Evolutionary conservation across 1,284 basidiomycete genomes (phyloP), one percentile per base, ranked within the genome.

Genomic region (Takashimella koratensis): DNA sequence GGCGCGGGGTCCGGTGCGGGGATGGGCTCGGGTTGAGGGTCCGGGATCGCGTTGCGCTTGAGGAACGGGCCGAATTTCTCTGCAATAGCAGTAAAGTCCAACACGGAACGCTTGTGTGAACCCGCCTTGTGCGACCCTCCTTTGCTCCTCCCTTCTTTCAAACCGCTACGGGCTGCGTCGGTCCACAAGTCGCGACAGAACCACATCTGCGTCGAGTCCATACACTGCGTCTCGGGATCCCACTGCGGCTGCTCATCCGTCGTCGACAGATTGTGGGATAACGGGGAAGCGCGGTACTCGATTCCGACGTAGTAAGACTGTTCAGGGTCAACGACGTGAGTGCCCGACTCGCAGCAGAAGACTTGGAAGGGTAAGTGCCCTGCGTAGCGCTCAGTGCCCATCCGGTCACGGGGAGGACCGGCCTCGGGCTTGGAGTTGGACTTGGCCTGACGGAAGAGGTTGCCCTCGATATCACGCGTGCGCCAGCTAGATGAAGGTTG

Each of bases 121-220:
- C 30, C 30, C 8, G 10, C 30, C 16, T 36, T 36, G 16, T 36
- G 30, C 8, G 30, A 8, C 8, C 10, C 8, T 8, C 30, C 30
- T 36, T 36, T 36, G 16, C 30, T 59, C 26, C 57, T 65, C n/a
- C 50, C 47, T 21, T 63, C 59, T 54, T 87, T 85, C 24, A 78
- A 64, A 5, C 85, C 86, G 51, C 88, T 86, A 23, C 81, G 79
- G 1, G 92, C 93, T 47, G 86, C 87, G 60, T 83, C 82, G 19
- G 90, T 80, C 93, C 93, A 97, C 41, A 96, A 78, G 73, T 97
- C 93, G 47, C 93, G 79, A 68, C 93, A 97, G 79, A 97, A 96
- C 86, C 89, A 95, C 46, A 91, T 90, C 74, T 97, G 93, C 25
- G 84, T 87, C 64, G 88, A 92, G 73, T 97, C 93, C 68, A 96